A percentile compares a stretch with the other conserved stretches of the same genome.
phyloP scores from a whole-genome alignment of 2,329 filamentous ascomycete genomes.

The Neofusicoccum ribis region DNA sequence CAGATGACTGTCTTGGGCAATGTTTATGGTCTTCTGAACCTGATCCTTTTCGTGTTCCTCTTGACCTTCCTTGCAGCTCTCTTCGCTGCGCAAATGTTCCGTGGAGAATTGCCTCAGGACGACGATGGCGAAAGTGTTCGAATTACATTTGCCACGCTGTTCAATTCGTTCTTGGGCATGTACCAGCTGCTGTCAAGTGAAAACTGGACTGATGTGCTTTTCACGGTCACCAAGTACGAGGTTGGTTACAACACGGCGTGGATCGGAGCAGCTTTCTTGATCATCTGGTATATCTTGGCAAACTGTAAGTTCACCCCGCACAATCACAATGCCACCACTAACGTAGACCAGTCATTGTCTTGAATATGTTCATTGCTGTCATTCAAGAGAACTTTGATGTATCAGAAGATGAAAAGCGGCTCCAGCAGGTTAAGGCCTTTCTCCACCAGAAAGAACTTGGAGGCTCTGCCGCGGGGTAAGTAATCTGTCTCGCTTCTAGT shows the following conservation, averaged over 20 bases:
- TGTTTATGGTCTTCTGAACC: slow-evolving; percentile 84
- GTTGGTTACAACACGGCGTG: slow-evolving; percentile 71
- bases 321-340: slow-evolving; percentile 15
- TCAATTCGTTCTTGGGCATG: slow-evolving; percentile 95
- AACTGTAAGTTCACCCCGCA: slow-evolving; percentile 53
- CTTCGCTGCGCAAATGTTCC: slow-evolving; percentile 88
- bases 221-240: slow-evolving; percentile 73
- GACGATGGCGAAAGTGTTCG: slow-evolving; percentile 65
- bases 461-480: slow-evolving; percentile 32
- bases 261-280: slow-evolving; percentile 88
- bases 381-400: slow-evolving; percentile 99
- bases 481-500: too few relatives aligned
- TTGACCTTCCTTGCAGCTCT: slow-evolving; percentile 93
- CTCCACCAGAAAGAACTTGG: slow-evolving; percentile 86
- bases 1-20: slow-evolving; percentile 80
- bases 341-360: slow-evolving; percentile 65
- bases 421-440: slow-evolving; percentile 95
- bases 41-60: slow-evolving; percentile 95
- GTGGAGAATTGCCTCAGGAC: slow-evolving; percentile 73
- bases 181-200: slow-evolving; percentile 96
- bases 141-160: slow-evolving; percentile 85
- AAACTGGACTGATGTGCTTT: slow-evolving; percentile 89
- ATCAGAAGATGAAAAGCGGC: slow-evolving; percentile 93
- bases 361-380: slow-evolving; percentile 99
- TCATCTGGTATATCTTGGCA: slow-evolving; percentile 92